Conservation (phyloP, 441 rosid genomes). For the Eruca vesicaria region DNA sequence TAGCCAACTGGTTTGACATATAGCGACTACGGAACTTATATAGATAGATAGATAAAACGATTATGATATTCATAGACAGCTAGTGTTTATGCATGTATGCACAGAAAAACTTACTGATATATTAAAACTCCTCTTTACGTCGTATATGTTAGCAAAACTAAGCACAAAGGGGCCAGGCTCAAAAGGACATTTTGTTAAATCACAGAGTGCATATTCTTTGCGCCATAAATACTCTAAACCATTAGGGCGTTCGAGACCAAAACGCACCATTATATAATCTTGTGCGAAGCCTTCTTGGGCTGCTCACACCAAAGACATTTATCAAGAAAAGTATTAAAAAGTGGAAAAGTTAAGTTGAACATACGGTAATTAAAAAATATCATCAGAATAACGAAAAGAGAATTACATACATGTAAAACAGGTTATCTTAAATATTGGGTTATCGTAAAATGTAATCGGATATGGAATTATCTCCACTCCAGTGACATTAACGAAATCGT, state of each 20-base stretch:
- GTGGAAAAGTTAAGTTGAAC: background rate
- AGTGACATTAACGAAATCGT: background rate
- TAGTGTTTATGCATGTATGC: background rate
- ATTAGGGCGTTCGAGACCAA: too few relatives aligned
- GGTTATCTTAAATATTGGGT: background rate
- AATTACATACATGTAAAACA: background rate
- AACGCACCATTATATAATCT: too few relatives aligned
- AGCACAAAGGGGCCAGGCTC: background rate
- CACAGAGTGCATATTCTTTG: too few relatives aligned
- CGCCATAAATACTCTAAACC: too few relatives aligned
- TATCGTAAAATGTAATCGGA: background rate
- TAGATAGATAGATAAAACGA: too few relatives aligned
- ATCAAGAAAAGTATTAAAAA: background rate
- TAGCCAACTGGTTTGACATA: background rate
- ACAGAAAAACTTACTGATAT: background rate
- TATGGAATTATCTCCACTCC: background rate
- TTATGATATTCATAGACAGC: background rate
- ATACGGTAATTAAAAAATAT: too few relatives aligned
- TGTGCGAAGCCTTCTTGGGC: too few relatives aligned
- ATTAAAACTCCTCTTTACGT: too few relatives aligned
- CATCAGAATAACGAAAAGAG: background rate
- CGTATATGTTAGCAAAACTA: too few relatives aligned
- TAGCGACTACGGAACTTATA: background rate
- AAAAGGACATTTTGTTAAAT: too few relatives aligned
- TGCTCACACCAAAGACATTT: background rate